Conservation (phyloP, 2,329 filamentous ascomycete species). For the Remersonia thermophila region DNA sequence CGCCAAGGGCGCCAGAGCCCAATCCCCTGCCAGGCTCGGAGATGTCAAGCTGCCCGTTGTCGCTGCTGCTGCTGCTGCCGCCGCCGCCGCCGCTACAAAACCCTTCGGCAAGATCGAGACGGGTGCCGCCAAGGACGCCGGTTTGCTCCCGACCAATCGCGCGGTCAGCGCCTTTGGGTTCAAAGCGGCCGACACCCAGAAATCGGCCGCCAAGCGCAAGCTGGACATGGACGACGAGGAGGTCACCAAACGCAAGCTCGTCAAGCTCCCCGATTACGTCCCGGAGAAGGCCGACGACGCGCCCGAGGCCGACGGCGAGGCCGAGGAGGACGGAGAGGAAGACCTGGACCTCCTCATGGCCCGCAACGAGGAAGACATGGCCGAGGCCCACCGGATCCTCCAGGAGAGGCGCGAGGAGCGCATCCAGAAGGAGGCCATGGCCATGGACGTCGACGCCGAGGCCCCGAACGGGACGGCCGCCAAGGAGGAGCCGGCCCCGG, state of each 20-base stretch:
- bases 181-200: conserved; percentile 55
- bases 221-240: conserved; percentile 84
- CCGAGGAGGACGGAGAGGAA: conserved; percentile 57
- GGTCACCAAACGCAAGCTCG: conserved; percentile 73
- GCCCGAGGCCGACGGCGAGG: conserved; percentile 47
- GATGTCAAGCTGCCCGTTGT: conserved; percentile 11
- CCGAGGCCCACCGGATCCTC: conserved; percentile 71
- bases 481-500: conserved; percentile 14
- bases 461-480: conserved; percentile 15
- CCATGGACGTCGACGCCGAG: conserved; percentile 32
- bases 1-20: conserved; percentile 45
- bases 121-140: conserved; percentile 14
- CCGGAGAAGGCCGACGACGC: conserved; percentile 50
- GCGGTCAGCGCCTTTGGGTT: conserved; percentile 74
- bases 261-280: conserved; percentile 71
- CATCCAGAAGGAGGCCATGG: conserved; percentile 36
- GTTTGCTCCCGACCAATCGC: conserved; percentile 44
- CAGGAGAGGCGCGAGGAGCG: conserved; percentile 72
- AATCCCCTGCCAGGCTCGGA: conserved; percentile 38
- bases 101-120: conserved; percentile 20
- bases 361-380: conserved; percentile 75
- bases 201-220: conserved; percentile 56
- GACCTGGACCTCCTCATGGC: conserved; percentile 51
- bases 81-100: background rate
- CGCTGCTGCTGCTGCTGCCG: background rate